Conservation (phyloP, 768 basidiomycete species). For the Gloeopeniophorella convolvens region DNA sequence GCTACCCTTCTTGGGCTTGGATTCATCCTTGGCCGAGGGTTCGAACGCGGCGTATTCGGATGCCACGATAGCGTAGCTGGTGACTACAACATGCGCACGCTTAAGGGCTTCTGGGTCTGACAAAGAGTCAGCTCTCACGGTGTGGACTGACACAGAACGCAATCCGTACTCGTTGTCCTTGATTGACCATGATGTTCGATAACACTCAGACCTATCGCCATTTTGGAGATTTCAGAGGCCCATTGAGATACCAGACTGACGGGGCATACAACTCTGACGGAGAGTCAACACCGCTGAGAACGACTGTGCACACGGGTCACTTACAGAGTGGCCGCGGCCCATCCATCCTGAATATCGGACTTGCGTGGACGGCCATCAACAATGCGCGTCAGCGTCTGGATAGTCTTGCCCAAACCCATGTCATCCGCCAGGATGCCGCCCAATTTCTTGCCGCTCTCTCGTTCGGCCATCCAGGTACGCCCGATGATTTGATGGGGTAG, state of each 20-base stretch:
- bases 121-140: background rate
- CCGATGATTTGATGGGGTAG: slow-evolving; percentile 88
- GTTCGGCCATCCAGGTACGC: slow-evolving; percentile 78
- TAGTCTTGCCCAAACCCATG: slow-evolving; percentile 87
- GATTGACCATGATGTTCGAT: slow-evolving; percentile 77
- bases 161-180: slow-evolving; percentile 56
- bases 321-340: slow-evolving; percentile 64
- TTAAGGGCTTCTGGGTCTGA: slow-evolving; percentile 50
- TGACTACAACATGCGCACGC: slow-evolving; percentile 68
- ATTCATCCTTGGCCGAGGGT: slow-evolving; percentile 49
- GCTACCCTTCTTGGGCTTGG: slow-evolving; percentile 36
- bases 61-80: slow-evolving; percentile 79
- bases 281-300: background rate
- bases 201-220: slow-evolving; percentile 60
- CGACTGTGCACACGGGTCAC: slow-evolving; percentile 21
- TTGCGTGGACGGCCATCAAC: slow-evolving; percentile 71
- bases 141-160: background rate
- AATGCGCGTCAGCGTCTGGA: slow-evolving; percentile 84
- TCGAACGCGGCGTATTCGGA: slow-evolving; percentile 63
- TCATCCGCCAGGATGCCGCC: slow-evolving; percentile 93
- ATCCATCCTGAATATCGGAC: slow-evolving; percentile 66
- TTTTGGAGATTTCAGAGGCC: slow-evolving; percentile 76
- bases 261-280: slow-evolving; percentile 74
- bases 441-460: slow-evolving; percentile 69
- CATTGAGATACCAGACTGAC: slow-evolving; percentile 87